A percentile compares a stretch with the other conserved stretches of the same genome.
Conservation (phyloP, 306 rosid genomes). For the Gillenia trifoliata region DNA sequence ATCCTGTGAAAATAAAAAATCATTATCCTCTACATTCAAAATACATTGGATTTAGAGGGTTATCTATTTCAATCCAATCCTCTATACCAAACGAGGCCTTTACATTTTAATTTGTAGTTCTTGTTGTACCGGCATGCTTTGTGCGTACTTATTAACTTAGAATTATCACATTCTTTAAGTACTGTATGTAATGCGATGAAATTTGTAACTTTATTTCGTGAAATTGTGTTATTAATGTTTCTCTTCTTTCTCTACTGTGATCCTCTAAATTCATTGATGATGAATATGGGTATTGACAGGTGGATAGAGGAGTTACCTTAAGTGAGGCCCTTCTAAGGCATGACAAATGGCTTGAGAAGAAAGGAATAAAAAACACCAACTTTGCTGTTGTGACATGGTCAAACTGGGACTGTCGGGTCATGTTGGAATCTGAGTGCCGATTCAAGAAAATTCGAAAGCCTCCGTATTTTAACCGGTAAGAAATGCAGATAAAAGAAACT, state of each 20-base stretch:
- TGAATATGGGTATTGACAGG: slow-evolving; percentile 42
- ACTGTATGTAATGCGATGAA: not conserved
- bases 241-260: not conserved
- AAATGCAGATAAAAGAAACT: slow-evolving; percentile 7
- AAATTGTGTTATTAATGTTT: not conserved
- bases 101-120: not conserved
- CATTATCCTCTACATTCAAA: not conserved
- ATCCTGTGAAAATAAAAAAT: too few relatives aligned
- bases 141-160: not conserved
- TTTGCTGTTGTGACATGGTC: slow-evolving; percentile 98
- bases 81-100: not conserved
- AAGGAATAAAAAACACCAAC: slow-evolving; percentile 77
- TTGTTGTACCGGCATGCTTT: not conserved
- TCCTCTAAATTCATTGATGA: slow-evolving; percentile 10
- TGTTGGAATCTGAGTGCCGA: slow-evolving; percentile 94
- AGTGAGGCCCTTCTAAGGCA: slow-evolving; percentile 90
- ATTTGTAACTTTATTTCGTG: not conserved
- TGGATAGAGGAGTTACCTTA: slow-evolving; percentile 85
- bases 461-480: slow-evolving; percentile 84
- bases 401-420: slow-evolving; percentile 88
- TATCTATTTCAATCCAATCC: not conserved
- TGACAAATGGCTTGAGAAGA: slow-evolving; percentile 95
- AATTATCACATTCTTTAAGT: not conserved
- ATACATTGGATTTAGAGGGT: not conserved
- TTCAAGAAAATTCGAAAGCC: slow-evolving; percentile 90